Evolutionary conservation across 1,284 basidiomycete genomes (phyloP), one percentile per base, ranked within the genome.

Genomic region (Ganoderma sinense): DNA sequence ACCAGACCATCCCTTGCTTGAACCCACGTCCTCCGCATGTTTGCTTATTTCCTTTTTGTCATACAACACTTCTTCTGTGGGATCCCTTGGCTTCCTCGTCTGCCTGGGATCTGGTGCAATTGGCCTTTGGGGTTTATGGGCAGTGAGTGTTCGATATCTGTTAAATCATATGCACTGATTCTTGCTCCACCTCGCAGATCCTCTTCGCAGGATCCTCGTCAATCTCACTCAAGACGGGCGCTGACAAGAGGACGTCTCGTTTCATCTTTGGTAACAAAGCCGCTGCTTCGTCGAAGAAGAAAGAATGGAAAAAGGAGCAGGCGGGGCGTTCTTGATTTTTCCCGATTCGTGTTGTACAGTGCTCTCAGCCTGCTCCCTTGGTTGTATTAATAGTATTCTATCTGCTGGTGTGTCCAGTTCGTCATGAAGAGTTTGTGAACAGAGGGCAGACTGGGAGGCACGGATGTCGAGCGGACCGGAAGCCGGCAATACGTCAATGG

Each of bases 251-350:
- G 69, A 95, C 93, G 4, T 94, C 92, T 20, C 77, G 88, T 2
- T 94, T 94, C 78, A 82, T 94, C 23, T 95, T 95, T 77, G 88
- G 91, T 0, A 95, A 94, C 82, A 92, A 87, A 75, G 83, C 84
- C 55, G 88, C 92, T 33, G 92, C 93, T 11, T 93, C 91, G 4
- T 81, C 83, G 43, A 87, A 89, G 80, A 94, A 93, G 82, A 92
- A 89, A 79, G 78, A 81, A 69, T 90, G 88, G 90, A 88, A 83
- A 80, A 87, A 81, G 75, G 77, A 83, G 69, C 80, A 75, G 36
- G 61, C 55, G 16, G 62, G 64, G 63, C 62, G 53, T 2, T 40
- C 45, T 26, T 51, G 43, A 40, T 29, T 14, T 31, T 20, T 36
- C 7, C 10, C 23, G 33, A 39, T 23, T 26, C 18, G 48, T 26